Conservation (phyloP, 163 green algal genomes). For the Coccomyxa subellipsoidea region DNA sequence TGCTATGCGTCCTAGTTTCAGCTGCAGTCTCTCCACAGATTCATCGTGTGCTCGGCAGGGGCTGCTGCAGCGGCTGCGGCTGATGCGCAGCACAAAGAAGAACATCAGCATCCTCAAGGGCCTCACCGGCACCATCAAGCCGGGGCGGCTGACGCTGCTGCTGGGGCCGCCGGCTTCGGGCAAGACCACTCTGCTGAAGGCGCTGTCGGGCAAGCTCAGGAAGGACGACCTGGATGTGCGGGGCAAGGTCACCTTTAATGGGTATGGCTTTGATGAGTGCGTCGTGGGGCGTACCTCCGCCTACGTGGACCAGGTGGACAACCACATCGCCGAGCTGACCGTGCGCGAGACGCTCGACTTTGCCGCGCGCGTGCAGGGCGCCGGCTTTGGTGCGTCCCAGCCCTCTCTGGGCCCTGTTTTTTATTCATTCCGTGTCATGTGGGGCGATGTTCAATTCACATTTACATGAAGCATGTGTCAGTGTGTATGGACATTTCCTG, state of each 20-base stretch:
- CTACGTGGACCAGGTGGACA: constrained; percentile 45
- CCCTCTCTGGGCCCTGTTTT: too few species aligned
- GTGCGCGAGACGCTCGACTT: constrained; percentile 66
- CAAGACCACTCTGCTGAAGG: constrained; percentile 71
- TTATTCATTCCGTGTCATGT: too few species aligned
- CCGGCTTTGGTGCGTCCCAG: background rate
- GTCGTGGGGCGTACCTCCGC: constrained; percentile 26
- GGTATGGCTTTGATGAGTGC: constrained; percentile 43
- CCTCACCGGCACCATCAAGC: constrained; percentile 22
- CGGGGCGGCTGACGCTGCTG: constrained; percentile 63
- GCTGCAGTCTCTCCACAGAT: background rate
- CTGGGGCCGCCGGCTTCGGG: constrained; percentile 71
- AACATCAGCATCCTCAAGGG: constrained; percentile 22
- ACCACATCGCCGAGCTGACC: constrained; percentile 48
- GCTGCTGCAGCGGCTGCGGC: constrained; percentile 6
- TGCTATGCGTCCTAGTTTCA: too few species aligned
- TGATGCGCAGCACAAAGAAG: constrained; percentile 5
- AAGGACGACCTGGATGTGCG: constrained; percentile 14
- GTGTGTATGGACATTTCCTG: background rate
- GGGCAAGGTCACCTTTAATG: constrained; percentile 56
- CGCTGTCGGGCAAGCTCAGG: constrained; percentile 46
- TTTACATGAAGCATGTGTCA: background rate
- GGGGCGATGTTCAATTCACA: too few species aligned
- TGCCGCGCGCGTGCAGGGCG: constrained; percentile 5
- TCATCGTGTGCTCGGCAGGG: background rate